Percentiles rank a stretch among this genome's conserved stretches.
Evolutionary conservation across 331 rosid genomes (phyloP).

Genomic region (Malus hybrid): DNA sequence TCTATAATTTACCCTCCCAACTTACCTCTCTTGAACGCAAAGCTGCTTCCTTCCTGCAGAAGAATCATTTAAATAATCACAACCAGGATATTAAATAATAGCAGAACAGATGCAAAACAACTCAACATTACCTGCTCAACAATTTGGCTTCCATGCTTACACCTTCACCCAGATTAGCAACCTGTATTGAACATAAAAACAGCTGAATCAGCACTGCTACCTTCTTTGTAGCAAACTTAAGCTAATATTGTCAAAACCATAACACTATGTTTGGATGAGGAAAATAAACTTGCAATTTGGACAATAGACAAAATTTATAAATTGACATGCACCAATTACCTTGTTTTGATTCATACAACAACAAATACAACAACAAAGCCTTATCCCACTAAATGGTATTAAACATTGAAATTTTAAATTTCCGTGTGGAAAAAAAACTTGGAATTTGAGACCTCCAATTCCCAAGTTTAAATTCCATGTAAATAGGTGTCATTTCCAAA

Average conservation of each 20-base stretch:
- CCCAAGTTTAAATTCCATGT: no score
- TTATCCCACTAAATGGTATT: no score
- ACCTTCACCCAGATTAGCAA: conserved; percentile 93
- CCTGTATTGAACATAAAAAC: conserved; percentile 37
- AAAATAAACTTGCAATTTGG: no score
- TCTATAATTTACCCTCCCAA: conserved; percentile 2
- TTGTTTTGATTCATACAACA: no score
- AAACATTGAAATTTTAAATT: no score
- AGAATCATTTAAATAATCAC: conserved; percentile 25
- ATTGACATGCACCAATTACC: no score
- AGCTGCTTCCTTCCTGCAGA: conserved; percentile 91
- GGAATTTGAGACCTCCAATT: no score
- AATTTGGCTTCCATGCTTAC: conserved; percentile 93
- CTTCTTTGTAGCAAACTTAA: not conserved
- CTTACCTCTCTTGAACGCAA: conserved; percentile 95
- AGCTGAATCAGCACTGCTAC: conserved; percentile 2
- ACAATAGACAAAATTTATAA: no score
- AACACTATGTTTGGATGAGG: not conserved
- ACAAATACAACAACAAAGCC: no score
- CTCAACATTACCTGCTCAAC: conserved; percentile 61
- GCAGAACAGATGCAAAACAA: conserved; percentile 11
- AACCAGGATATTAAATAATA: conserved; percentile 2
- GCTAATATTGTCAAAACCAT: not conserved
- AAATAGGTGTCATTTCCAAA: no score
- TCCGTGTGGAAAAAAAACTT: no score